These are phyloP conservation scores for Tulasnella sp. DNA, from an alignment of 768 basidiomycete genomes.

Conservation along the genomic window DNA sequence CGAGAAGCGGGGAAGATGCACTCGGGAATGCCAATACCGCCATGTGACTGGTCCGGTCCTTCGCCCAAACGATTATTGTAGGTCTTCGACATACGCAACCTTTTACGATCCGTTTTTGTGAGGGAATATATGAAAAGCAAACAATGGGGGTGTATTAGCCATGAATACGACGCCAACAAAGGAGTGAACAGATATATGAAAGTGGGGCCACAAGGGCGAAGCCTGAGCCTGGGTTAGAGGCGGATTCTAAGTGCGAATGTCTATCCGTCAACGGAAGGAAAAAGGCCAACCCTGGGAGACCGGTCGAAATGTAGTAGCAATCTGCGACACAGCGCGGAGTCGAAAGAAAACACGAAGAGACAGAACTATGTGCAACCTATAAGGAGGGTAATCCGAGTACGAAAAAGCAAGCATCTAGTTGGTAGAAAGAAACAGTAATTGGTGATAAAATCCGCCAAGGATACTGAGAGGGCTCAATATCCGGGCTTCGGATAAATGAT, in stretches of 20 bases:
- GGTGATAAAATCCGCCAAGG: background rate
- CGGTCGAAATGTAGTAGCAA: background rate
- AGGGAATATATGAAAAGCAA: background rate
- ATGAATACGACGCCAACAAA: slow-evolving; percentile 3
- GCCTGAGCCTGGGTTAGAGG: background rate
- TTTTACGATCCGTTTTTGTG: no score
- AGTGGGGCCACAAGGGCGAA: background rate
- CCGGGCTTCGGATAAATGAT: background rate
- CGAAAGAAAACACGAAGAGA: background rate
- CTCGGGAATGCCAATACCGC: no score
- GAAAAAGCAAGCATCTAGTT: background rate
- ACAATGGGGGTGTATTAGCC: background rate
- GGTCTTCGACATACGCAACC: no score
- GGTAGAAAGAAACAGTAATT: background rate
- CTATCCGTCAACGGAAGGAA: background rate
- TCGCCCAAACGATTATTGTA: no score
- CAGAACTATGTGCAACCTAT: background rate
- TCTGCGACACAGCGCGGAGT: slow-evolving; percentile 2
- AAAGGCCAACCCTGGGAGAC: background rate
- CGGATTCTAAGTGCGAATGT: background rate
- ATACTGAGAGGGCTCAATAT: background rate
- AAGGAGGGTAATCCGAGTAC: background rate
- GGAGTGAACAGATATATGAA: background rate
- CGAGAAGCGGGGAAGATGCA: background rate
- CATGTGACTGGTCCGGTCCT: no score